Evolutionary conservation across 495 filamentous ascomycete genomes (phyloP).

Genomic region (Neurospora terricola): DNA sequence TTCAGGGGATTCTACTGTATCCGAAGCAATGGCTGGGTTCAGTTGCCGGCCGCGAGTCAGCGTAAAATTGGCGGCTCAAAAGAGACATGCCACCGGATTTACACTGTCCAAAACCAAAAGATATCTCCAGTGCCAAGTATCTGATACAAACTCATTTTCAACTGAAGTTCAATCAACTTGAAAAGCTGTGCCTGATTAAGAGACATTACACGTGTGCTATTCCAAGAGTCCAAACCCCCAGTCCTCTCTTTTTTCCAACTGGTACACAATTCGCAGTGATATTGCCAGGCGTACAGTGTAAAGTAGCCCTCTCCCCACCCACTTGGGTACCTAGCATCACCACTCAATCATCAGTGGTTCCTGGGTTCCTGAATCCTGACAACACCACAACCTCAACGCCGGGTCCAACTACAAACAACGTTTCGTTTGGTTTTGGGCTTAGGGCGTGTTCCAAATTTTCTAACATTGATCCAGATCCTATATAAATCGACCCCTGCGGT

Average conservation of each 20-base stretch:
- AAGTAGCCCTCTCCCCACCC: background rate
- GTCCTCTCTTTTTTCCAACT: too few species aligned
- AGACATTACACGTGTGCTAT: background rate
- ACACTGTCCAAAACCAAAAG: background rate
- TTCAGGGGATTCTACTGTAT: too few species aligned
- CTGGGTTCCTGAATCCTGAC: background rate
- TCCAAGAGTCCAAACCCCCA: too few species aligned
- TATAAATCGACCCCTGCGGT: too few species aligned
- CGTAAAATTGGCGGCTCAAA: background rate
- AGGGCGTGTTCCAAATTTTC: too few species aligned
- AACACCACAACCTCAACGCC: background rate
- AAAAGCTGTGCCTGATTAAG: background rate
- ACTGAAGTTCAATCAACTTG: background rate
- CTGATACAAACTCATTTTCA: background rate
- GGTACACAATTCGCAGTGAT: too few species aligned
- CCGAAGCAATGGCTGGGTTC: background rate
- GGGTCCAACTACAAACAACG: background rate
- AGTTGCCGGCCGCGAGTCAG: background rate
- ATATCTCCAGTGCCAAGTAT: background rate
- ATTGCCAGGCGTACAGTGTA: background rate
- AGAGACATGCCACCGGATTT: background rate
- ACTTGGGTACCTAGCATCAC: too few species aligned
- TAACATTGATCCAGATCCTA: too few species aligned
- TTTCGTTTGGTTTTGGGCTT: background rate
- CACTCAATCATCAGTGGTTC: background rate